Evolutionary conservation across 192 early-diverging fungal species (phyloP).

Genomic region (Backusella psychrophila): DNA sequence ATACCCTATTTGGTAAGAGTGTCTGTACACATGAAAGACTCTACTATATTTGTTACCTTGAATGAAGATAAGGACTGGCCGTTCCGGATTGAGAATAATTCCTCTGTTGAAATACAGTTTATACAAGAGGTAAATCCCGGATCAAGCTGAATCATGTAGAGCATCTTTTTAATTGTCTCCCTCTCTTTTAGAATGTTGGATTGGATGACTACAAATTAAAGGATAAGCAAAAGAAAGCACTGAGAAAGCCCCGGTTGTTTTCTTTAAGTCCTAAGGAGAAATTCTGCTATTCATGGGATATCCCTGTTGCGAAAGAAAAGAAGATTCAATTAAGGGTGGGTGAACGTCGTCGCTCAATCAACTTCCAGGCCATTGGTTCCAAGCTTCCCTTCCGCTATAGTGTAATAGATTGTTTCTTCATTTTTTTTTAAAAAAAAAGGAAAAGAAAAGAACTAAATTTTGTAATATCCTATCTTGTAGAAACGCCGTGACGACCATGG

Average conservation of each 20-base stretch:
- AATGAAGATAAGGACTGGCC: constrained; percentile 70
- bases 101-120: constrained; percentile 11
- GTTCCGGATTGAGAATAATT: constrained; percentile 56
- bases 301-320: constrained; percentile 58
- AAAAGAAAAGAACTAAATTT: neutral
- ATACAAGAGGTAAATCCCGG: constrained; percentile 22
- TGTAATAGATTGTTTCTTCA: constrained; percentile 1
- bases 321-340: constrained; percentile 58
- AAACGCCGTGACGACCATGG: neutral
- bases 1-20: constrained; percentile 58
- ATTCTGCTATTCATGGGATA: constrained; percentile 79
- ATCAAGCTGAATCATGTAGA: neutral
- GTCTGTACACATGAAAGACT: constrained; percentile 65
- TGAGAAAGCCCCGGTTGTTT: constrained; percentile 11
- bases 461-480: neutral
- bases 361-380: constrained; percentile 75
- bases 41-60: constrained; percentile 76
- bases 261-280: neutral
- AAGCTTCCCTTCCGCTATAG: constrained; percentile 69
- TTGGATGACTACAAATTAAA: constrained; percentile 14
- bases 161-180: neutral
- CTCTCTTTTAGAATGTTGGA: constrained; percentile 7
- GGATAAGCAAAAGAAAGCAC: constrained; percentile 13
- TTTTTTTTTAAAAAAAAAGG: neutral
- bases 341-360: constrained; percentile 59